Percentiles rank a stretch among this genome's conserved stretches.
phyloP scores from a whole-genome alignment of 495 filamentous ascomycete species.

The Jackrogersella multiformis region DNA sequence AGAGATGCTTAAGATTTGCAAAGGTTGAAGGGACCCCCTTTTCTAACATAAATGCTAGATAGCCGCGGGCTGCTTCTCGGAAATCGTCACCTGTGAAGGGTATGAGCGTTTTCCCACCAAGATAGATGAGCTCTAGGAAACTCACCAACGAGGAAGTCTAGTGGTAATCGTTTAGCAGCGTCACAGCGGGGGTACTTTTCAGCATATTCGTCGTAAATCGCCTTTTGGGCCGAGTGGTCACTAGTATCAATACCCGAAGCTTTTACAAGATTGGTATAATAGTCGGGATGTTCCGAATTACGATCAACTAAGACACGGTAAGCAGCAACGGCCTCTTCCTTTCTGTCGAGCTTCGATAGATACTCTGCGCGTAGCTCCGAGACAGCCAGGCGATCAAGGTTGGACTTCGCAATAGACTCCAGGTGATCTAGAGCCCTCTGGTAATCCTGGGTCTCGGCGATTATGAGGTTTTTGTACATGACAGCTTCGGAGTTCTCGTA shows the following conservation, averaged over 20 bases:
- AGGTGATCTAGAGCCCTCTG: constrained; percentile 88
- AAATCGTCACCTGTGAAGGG: constrained; percentile 75
- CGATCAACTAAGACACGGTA: constrained; percentile 83
- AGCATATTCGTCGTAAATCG: constrained; percentile 83
- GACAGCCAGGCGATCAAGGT: constrained; percentile 85
- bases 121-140: neutral
- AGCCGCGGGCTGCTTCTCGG: constrained; percentile 77
- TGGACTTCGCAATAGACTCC: constrained; percentile 75
- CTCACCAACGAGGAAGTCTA: constrained; percentile 86
- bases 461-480: constrained; percentile 95
- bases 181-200: constrained; percentile 83
- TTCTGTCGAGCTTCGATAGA: constrained; percentile 77
- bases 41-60: constrained; percentile 85
- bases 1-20: constrained; percentile 93
- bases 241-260: constrained; percentile 69
- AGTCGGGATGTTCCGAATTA: constrained; percentile 85
- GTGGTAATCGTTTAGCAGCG: constrained; percentile 83
- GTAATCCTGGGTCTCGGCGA: constrained; percentile 83
- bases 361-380: constrained; percentile 91
- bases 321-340: constrained; percentile 82
- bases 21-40: constrained; percentile 98
- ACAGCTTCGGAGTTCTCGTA: constrained; percentile 93
- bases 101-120: constrained; percentile 20
- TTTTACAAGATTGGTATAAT: constrained; percentile 80
- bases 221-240: constrained; percentile 69